Conservation (phyloP, 495 filamentous ascomycete genomes). For the Penicillium robsamsonii region DNA sequence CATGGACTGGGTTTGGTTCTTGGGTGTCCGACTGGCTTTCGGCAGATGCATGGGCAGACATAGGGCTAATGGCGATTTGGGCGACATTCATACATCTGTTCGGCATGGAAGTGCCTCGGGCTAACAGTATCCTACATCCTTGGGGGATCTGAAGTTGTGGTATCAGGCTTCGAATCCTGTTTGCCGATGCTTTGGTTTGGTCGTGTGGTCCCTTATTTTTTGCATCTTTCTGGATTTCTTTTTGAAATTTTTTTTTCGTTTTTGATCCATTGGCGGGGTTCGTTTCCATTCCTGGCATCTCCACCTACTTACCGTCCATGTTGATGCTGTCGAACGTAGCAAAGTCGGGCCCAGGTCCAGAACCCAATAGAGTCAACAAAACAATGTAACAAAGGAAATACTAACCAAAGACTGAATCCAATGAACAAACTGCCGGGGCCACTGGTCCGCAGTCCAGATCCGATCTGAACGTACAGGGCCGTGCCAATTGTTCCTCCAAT, state of each 20-base stretch:
- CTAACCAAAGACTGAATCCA: conserved; percentile 56
- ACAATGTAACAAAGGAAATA: conserved; percentile 6
- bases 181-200: neutral
- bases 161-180: neutral
- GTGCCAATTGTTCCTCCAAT: conserved; percentile 81
- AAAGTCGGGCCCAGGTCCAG: conserved; percentile 6
- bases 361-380: conserved; percentile 1
- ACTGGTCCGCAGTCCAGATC: conserved; percentile 62
- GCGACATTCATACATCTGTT: conserved; percentile 2
- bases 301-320: neutral
- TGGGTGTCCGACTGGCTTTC: conserved; percentile 10
- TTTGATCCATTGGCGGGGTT: neutral
- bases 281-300: neutral
- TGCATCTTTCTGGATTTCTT: neutral
- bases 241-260: neutral
- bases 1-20: conserved; percentile 9
- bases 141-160: neutral
- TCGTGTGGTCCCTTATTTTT: neutral
- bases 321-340: neutral
- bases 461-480: conserved; percentile 75
- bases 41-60: conserved; percentile 1
- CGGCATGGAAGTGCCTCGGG: conserved; percentile 6
- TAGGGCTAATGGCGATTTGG: conserved; percentile 3
- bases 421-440: conserved; percentile 75
- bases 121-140: conserved; percentile 12